phyloP scores from a whole-genome alignment of 1,139 yeast genomes.

The Magnusiomyces fungicola region DNA sequence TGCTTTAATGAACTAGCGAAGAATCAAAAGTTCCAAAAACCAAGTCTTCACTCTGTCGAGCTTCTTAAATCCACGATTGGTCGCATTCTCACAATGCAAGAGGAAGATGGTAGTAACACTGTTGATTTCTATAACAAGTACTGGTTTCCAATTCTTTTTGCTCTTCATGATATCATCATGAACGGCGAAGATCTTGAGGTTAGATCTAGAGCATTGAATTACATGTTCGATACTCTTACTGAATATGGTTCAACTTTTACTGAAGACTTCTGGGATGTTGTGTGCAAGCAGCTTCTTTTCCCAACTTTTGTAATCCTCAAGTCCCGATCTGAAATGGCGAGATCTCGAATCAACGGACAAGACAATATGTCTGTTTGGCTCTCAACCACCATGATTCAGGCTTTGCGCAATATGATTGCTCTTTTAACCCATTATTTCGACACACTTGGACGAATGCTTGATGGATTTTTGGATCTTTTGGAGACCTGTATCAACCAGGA shows the following conservation, averaged over 20 bases:
- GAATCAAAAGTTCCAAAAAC: constrained; percentile 73
- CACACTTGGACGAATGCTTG: constrained; percentile 62
- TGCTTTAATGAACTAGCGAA: constrained; percentile 79
- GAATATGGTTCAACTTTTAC: constrained; percentile 74
- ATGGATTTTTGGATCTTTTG: constrained; percentile 68
- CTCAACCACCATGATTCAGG: constrained; percentile 93
- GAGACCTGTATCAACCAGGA: constrained; percentile 92
- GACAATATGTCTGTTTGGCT: constrained; percentile 94
- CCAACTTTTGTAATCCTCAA: constrained; percentile 83
- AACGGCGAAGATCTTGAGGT: constrained; percentile 92
- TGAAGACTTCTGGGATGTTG: constrained; percentile 69
- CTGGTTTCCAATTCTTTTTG: constrained; percentile 79
- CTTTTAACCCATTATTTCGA: constrained; percentile 76
- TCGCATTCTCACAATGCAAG: constrained; percentile 12
- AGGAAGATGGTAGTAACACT: constrained; percentile 28
- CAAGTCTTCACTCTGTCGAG: constrained; percentile 73
- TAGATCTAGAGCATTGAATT: constrained; percentile 77
- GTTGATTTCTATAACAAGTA: constrained; percentile 42
- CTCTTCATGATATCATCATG: constrained; percentile 86
- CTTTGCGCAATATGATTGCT: constrained; percentile 79
- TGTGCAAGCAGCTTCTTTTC: constrained; percentile 71
- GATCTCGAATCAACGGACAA: constrained; percentile 46
- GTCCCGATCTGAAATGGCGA: constrained; percentile 63
- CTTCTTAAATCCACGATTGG: constrained; percentile 51
- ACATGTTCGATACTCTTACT: constrained; percentile 71